Evolutionary conservation across 345 rosid species (phyloP), one percentile per base, ranked within the genome.

Genomic region (Clarkia xantiana): DNA sequence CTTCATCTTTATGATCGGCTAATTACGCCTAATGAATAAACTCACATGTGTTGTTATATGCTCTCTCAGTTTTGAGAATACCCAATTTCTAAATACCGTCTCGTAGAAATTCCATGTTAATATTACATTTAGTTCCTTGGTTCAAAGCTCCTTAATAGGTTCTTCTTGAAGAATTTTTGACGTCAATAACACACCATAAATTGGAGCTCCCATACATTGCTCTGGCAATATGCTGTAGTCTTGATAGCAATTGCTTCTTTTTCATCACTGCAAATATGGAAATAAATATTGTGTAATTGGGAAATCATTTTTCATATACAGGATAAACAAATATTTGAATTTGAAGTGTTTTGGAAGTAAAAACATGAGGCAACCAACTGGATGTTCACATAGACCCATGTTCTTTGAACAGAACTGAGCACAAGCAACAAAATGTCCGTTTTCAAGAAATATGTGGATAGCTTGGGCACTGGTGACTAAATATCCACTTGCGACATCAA

Each of bases 371-470:
- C 95, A 90, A 62, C 97, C 97, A 29, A 81, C 94, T 62, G 95
- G 81, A 63, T 90, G 97, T 69, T 95, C 95, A 56, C 86, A 90
- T 40, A 85, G 94, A 60, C 97, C 97, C 97, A 90, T 90, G 71
- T 90, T 90, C 59, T 90, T 90, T 0, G 97, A 95, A 70, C 82
- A 90, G 36, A 95, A 90, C 61, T 90, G 95, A 44, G 97, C 73
- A 56, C 83, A 73, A 63, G 95, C 97, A 57, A 90, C 71, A 22
- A 64, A 73, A 69, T 85, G 95, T 45, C 97, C 91, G 57, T 90
- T 95, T 70, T 79, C 73, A 16, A 90, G 91, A 60, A 90, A 90
- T 65, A 90, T 90, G 67, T 87, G 71, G 54, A 90, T 85, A 47
- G 97, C 66, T 57, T 81, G 82, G 49, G 94, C 97, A 72, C 86